Conservation (phyloP, 352 stramenopile genomes). For the Phytophthora chlamydospora region DNA sequence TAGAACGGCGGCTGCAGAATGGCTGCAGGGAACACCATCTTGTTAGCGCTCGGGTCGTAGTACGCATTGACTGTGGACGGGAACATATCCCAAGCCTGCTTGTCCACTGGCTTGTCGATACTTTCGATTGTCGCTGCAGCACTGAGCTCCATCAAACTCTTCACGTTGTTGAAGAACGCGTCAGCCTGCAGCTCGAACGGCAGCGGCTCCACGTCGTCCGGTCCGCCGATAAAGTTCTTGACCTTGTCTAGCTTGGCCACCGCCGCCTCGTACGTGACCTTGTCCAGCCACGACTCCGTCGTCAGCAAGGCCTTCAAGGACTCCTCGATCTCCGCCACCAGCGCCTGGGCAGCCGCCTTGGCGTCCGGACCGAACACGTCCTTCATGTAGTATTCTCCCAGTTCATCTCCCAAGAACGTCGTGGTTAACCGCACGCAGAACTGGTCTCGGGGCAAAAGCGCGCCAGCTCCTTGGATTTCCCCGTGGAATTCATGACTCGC, state of each 20-base stretch:
- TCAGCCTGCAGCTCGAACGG: conserved; percentile 59
- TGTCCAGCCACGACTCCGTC: conserved; percentile 89
- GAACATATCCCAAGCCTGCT: conserved; percentile 87
- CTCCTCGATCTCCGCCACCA: conserved; percentile 88
- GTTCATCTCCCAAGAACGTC: conserved; percentile 78
- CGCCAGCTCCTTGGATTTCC: conserved; percentile 36
- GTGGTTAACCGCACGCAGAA: conserved; percentile 83
- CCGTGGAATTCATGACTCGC: conserved; percentile 60
- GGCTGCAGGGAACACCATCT: conserved; percentile 94
- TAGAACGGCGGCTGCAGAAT: conserved; percentile 91
- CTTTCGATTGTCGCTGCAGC: conserved; percentile 34
- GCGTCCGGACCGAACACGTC: conserved; percentile 85
- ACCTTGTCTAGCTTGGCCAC: conserved; percentile 92
- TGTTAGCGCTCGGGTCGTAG: conserved; percentile 71
- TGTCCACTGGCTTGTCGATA: conserved; percentile 57
- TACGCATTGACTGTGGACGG: conserved; percentile 93
- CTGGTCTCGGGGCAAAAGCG: conserved; percentile 43
- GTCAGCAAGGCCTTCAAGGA: conserved; percentile 81
- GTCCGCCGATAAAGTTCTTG: conserved; percentile 75
- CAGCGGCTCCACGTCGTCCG: conserved; percentile 48
- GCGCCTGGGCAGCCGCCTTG: conserved; percentile 74
- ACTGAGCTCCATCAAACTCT: conserved; percentile 43
- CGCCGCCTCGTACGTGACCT: conserved; percentile 76
- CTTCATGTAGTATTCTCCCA: conserved; percentile 91
- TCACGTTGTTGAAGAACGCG: conserved; percentile 64